Base-by-base conservation (phyloP, 2,329 filamentous ascomycete genomes). In the Penicillium sp. region DNA sequence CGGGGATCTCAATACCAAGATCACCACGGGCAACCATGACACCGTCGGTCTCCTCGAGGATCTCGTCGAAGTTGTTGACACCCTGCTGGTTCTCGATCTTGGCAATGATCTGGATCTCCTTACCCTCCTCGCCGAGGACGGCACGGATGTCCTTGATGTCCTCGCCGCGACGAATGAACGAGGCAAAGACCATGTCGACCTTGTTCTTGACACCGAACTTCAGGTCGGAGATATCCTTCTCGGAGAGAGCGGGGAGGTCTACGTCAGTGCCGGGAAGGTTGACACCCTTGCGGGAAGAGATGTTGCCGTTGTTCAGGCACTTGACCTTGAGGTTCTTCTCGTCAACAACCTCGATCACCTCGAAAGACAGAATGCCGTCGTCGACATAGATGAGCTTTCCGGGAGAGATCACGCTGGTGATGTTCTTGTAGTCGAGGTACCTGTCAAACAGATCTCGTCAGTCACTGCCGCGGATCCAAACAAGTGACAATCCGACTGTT, bases 1-100 rank as follows among this genome's bases (percentile, higher is more conserved):
- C 93, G 46, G 94, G 93, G 68, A 99, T 99, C 81, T 99, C 94
- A 69, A 99, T 99, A 82, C 94, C 94, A 62, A 96, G 81, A 73
- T 97, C 94, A 81, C 94, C 94, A 86, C 94, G 93, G 70, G 94
- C 94, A 66, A 99, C 94, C 94, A 99, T 99, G 81, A 99, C 92
- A 84, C 94, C 94, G 76, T 99, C 94, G 5, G 94, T 97, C 81
- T 92, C 91, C 72, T 86, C 84, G 57, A 99, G 87, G 70, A 99
- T 99, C 81, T 97, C 93, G 68, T 89, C 87, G 77, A 99, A 99
- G 85, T 99, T 99, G 88, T 99, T 97, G 63, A 99, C 89, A 79
- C 94, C 94, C 80, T 99, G 94, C 77, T 96, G 90, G 83, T 99
- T 99, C 86, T 99, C 94, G 67, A 99, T 96, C 88, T 99, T 99